Base-by-base conservation (phyloP, 1,139 yeast species). In the Hemisphaericaspora xylofermentans region DNA sequence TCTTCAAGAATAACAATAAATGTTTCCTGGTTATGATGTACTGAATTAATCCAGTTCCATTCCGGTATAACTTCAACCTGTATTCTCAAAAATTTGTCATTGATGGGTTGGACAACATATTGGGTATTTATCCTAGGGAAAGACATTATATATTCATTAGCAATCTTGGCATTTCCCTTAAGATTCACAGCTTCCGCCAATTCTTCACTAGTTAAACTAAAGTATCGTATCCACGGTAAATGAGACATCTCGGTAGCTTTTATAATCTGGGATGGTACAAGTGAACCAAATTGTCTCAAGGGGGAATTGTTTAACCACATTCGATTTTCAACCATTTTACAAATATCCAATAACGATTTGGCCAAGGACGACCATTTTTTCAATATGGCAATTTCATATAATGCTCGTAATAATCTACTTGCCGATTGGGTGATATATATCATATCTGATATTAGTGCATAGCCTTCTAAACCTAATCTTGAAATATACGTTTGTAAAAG, bases 371-470 rank as follows among this genome's bases (percentile, higher is more conserved):
- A 75, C 95, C 96, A 89, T 7, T 77, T 76, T 51, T 82, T 86
- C 40, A 75, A 70, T 36, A 88, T 53, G 8, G 88, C 77, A 19
- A 93, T 79, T 56, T 93, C 97, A 57, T 78, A 83, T 49, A 94
- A 76, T 0, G 98, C 98, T 40, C 97, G 68, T 40, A 91, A 68
- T 33, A 94, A 63, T 57, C 99, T 76, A 6, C 95, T 95, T 0
- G 97, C 98, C 29, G 95, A 88, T 59, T 93, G 98, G 0, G 94
- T 87, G 32, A 94, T 80, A 55, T 88, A 93, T 3, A 88, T 76
- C 97, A 91, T 89, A 65, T 94, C 99, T 0, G 97, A 82, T 74
- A 85, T 80, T 44, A 94, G 65, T 0, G 98, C 97, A 67, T 88
- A 88, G 1, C 98, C 98, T 2, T 86, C 95, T 13, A 94, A 67